Base-by-base conservation (phyloP, 106 monocot genomes). In the Allium fistulosum region DNA sequence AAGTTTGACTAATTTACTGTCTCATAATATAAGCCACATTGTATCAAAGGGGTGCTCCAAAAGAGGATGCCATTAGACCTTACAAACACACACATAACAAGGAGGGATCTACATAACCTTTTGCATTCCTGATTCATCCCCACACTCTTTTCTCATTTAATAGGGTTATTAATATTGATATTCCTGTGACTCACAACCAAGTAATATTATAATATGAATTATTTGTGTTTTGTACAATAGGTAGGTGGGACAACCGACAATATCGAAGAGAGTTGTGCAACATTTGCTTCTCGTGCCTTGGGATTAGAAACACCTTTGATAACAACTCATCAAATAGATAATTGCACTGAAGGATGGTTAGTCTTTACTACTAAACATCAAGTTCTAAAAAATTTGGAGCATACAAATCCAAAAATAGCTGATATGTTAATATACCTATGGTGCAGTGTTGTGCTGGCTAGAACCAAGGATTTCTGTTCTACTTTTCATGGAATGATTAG, bases 341-440 rank as follows among this genome's bases (percentile, higher is more conserved):
- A 99, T 60, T 99, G 97, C 62, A 92, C 89, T 49, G 97, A 92
- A 72, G 97, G 97, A 84, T 99, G 97, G 97, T 96, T 68, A 11
- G 77, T 74, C 46, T 67, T 68, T 70, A 4, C 2, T 15, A 11
- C 53, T 55, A 12, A 45, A 17, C 49, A 68, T 13, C n/a, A 66
- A 53, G 48, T 59, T 65, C 7, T 63, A 15, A 58, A 15, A 17
- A 59, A 16, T 49, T 3, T 52, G 18, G 47, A 47, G 22, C 48
- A 2, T 48, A 18, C 49, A 6, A 11, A 18, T 26, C 7, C 4
- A 17, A 18, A 14, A 12, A 15, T 12, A 7, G 16, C 27, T 68
- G 22, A 69, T 7, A 7, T 10, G 8, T 75, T 68, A 18, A 18
- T 57, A 14, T 70, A 17, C 46, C 64, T 16, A 53, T 66, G 51